Conservation (phyloP, 192 early-diverging fungal species). For the Coemansia sp. region DNA sequence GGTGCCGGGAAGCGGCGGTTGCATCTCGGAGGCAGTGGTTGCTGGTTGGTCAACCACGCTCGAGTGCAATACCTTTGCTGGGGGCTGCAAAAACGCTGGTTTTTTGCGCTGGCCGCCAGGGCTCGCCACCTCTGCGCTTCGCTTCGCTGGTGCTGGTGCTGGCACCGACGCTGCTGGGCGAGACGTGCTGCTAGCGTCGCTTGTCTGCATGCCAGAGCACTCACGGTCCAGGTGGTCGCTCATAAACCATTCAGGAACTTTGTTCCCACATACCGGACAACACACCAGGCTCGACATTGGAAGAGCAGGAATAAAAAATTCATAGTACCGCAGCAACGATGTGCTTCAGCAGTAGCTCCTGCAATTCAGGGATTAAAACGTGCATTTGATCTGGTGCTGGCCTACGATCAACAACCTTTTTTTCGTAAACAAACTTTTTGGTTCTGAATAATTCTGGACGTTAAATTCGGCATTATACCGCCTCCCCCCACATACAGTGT, state of each 20-base stretch:
- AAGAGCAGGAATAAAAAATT: too few relatives aligned
- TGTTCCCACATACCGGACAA: slow-evolving; percentile 39
- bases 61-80: too few relatives aligned
- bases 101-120: slow-evolving; percentile 3
- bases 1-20: too few relatives aligned
- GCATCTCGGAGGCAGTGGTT: neutral
- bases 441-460: too few relatives aligned
- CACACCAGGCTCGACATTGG: slow-evolving; percentile 33
- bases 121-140: neutral
- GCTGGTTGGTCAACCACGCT: too few relatives aligned
- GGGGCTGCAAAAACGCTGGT: neutral
- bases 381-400: neutral
- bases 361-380: too few relatives aligned
- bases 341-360: too few relatives aligned
- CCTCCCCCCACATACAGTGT: neutral
- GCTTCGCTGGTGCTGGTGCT: slow-evolving; percentile 1
- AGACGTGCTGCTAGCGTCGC: neutral
- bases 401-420: neutral
- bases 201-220: slow-evolving; percentile 14
- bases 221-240: slow-evolving; percentile 47
- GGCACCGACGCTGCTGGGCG: neutral
- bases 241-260: slow-evolving; percentile 45
- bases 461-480: too few relatives aligned
- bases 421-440: neutral
- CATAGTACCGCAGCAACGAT: too few relatives aligned